Conservation (phyloP, 495 filamentous ascomycete species). For the Corynascus novoguineensis region DNA sequence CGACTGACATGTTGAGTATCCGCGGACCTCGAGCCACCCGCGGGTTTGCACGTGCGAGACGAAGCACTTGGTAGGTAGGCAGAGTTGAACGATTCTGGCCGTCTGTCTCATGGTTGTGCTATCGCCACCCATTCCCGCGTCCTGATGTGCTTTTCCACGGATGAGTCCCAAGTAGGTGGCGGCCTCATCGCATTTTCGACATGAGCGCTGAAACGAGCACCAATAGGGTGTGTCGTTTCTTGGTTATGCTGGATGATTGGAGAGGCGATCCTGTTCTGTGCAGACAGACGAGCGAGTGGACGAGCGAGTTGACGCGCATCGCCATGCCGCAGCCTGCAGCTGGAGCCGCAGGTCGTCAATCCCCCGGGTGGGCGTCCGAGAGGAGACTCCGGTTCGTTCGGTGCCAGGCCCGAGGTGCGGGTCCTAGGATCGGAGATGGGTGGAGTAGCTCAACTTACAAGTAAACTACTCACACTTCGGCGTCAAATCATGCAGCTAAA, state of each 20-base stretch:
- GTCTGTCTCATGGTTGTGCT: neutral
- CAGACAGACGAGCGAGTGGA: neutral
- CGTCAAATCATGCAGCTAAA: neutral
- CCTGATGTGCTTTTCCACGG: neutral
- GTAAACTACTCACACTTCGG: no score
- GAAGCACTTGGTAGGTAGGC: neutral
- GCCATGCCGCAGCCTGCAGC: neutral
- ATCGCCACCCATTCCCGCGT: neutral
- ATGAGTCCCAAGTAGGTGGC: neutral
- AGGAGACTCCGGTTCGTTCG: neutral
- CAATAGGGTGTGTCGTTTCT: neutral
- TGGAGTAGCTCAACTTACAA: conserved; percentile 7
- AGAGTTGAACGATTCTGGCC: neutral
- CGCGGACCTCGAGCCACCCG: neutral
- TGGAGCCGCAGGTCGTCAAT: neutral
- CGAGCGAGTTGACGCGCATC: neutral
- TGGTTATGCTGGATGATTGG: neutral
- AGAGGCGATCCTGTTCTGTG: neutral
- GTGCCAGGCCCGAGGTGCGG: neutral
- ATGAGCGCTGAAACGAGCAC: neutral
- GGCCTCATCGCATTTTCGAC: neutral
- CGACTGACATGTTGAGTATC: neutral
- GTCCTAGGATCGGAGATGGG: neutral
- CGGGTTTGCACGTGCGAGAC: neutral
- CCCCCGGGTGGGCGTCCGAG: neutral